Percentiles rank a stretch among this genome's conserved stretches.
phyloP scores from a whole-genome alignment of 352 stramenopile species.

The Pythium vanterpoolii region DNA sequence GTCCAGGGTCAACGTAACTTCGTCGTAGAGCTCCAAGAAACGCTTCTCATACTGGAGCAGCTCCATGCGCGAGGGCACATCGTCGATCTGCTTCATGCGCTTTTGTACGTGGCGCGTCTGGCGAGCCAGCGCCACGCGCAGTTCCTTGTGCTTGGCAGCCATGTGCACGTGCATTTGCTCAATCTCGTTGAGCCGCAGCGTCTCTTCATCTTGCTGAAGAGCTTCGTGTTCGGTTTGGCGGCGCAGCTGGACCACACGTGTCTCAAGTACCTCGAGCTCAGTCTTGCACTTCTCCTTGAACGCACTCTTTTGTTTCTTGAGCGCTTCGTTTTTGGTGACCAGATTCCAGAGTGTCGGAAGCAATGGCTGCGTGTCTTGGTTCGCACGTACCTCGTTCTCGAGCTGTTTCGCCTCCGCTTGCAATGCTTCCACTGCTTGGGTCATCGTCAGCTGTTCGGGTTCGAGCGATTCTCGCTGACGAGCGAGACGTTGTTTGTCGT shows the following conservation, averaged over 20 bases:
- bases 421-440: slow-evolving; percentile 29
- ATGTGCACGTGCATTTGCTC: slow-evolving; percentile 72
- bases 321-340: slow-evolving; percentile 43
- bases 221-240: slow-evolving; percentile 30
- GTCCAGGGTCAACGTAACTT: slow-evolving; percentile 85
- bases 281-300: slow-evolving; percentile 45
- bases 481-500: slow-evolving; percentile 41
- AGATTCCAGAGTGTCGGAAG: slow-evolving; percentile 33
- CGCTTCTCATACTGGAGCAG: slow-evolving; percentile 90
- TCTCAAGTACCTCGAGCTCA: slow-evolving; percentile 37
- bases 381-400: slow-evolving; percentile 28
- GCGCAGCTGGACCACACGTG: slow-evolving; percentile 40
- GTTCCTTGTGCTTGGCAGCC: slow-evolving; percentile 56
- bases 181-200: slow-evolving; percentile 42
- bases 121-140: slow-evolving; percentile 55
- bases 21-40: slow-evolving; percentile 86
- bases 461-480: slow-evolving; percentile 27
- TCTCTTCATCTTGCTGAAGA: slow-evolving; percentile 43
- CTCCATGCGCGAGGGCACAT: slow-evolving; percentile 80
- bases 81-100: slow-evolving; percentile 74
- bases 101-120: slow-evolving; percentile 56
- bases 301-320: slow-evolving; percentile 49
- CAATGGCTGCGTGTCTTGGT: slow-evolving; percentile 25
- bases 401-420: slow-evolving; percentile 42
- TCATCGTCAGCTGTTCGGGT: slow-evolving; percentile 24